Base-by-base conservation (phyloP, 208 protist species). In the Porcisia hertigi region DNA sequence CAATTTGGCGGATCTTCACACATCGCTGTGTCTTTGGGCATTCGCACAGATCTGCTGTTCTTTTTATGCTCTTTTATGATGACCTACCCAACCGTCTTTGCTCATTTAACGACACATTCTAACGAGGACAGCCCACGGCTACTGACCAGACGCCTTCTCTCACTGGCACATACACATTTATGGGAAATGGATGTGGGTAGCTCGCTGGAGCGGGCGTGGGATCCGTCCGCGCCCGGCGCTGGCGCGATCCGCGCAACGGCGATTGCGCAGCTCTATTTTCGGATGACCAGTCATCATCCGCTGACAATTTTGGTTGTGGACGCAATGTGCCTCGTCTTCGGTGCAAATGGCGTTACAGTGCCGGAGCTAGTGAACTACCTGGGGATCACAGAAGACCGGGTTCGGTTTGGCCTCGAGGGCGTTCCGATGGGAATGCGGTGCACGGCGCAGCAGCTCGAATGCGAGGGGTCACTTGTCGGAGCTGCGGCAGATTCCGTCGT, bases 231-330 rank as follows among this genome's bases (percentile, higher is more conserved):
- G 54, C 89, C 93, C 0, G 93, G 93, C 14, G 85, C 91, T 4
- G 93, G 93, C 8, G 89, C 93, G 14, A 74, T 90, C 75, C 88
- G 91, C 1, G 89, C 86, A 14, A 86, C 85, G 23, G 83, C 85
- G 55, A 82, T 95, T 23, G 45, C 86, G 14, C 93, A 94, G 80
- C 82, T 97, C 41, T 97, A 97, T 81, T 89, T 97, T 72, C 86
- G 93, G 23, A 83, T 97, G 75, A 86, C 76, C 14, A 73, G 88
- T 74, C 90, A 89, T 74, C 79, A 66, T 54, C 75, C 87, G 11
- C 41, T 94, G 66, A 88, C 90, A 3, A 80, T 95, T 36, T 74
- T 92, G 12, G 82, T 95, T 1, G 90, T 85, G 25, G 93, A 97
- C 71, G 84, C 91, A 54, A 75, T 97, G 66, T 89, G 82, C 43